Conservation (phyloP, 306 rosid species). For the Rosa lucieae region DNA sequence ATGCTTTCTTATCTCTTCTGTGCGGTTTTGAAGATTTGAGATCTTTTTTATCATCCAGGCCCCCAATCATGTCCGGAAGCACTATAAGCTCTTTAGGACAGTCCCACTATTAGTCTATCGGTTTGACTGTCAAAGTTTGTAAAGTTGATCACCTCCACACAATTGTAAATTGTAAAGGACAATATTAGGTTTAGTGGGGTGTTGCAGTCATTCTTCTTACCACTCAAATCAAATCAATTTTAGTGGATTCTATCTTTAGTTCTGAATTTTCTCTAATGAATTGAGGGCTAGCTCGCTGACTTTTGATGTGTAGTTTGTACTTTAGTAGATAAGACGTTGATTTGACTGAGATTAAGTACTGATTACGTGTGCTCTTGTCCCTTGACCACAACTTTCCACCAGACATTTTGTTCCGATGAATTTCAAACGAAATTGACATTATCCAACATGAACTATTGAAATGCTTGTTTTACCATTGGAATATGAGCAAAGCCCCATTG, state of each 20-base stretch:
- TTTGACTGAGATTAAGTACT: background rate
- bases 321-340: slow-evolving; percentile 15
- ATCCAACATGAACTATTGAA: background rate
- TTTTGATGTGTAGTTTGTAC: slow-evolving; percentile 24
- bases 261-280: slow-evolving; percentile 3
- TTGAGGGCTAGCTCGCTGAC: background rate
- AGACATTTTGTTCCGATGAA: background rate
- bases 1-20: background rate
- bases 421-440: background rate
- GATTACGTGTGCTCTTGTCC: background rate
- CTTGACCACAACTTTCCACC: background rate
- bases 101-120: background rate
- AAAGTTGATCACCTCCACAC: slow-evolving; percentile 17
- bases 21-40: background rate
- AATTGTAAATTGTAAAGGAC: slow-evolving; percentile 1
- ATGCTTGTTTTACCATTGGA: slow-evolving; percentile 2
- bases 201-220: slow-evolving; percentile 22
- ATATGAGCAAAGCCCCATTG: background rate
- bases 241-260: slow-evolving; percentile 25
- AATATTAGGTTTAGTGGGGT: slow-evolving; percentile 23
- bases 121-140: background rate
- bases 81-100: slow-evolving; percentile 4
- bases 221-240: slow-evolving; percentile 27
- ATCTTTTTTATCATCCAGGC: background rate
- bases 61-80: slow-evolving; percentile 15